Evolutionary conservation across 2,329 filamentous ascomycete genomes (phyloP), one percentile per base, ranked within the genome.

Genomic region (Ophiocordyceps australis): DNA sequence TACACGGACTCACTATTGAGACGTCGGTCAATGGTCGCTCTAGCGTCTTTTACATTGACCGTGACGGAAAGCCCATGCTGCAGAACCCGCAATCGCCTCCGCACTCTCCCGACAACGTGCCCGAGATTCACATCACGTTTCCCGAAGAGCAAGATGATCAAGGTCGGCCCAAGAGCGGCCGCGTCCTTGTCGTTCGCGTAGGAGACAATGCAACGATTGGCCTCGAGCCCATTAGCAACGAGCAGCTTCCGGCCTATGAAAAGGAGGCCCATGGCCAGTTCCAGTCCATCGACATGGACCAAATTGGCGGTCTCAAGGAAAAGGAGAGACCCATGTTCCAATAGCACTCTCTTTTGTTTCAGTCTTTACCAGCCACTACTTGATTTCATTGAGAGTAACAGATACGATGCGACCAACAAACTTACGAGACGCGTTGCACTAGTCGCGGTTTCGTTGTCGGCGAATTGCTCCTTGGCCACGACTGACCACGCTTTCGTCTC

Each of bases 71-170:
- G 45, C 71, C 71, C 36, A 73, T 91, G 54, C 70, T 86, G 37
- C 65, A 73, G 35, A 79, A 79, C 52, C 77, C 79, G 17, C 61
- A 65, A 32, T 76, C 72, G 34, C 75, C 81, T 11, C 79, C 85
- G 14, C 59, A 76, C 40, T 80, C 76, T 23, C 75, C 78, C n/a
- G 80, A 70, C 50, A 76, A 78, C 37, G 66, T 95, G 16, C 89
- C 89, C 13, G 80, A 95, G 56, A 98, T 98, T 43, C 82, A 85
- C 53, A 93, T 98, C 51, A 95, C 89, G 19, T 95, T 98, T 60
- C 89, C 89, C 11, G 81, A 91, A 41, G 89, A 95, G 59, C 75
- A 91, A 39, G 85, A 94, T 45, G 79, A 82, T 38, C 59, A 69
- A 28, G 86, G 86, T 38, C 81, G 74, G 51, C 65, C 66, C 40